Conservation (phyloP, 208 protist species). For the Acanthamoeba culbertsoni region DNA sequence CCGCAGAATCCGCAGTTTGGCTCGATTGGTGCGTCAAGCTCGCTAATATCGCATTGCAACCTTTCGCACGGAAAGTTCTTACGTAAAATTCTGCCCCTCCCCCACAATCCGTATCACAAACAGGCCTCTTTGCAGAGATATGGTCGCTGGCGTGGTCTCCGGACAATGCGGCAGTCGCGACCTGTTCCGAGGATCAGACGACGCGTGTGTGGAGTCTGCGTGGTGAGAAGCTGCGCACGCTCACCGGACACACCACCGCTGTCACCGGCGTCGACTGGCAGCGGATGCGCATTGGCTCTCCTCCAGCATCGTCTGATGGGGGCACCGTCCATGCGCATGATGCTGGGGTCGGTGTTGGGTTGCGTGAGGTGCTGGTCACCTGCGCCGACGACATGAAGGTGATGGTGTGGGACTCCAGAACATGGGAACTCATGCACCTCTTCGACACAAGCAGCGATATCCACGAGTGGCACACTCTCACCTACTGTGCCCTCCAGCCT, state of each 20-base stretch:
- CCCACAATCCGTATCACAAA: neutral
- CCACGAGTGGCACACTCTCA: constrained; percentile 41
- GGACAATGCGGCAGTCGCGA: neutral
- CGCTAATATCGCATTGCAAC: neutral
- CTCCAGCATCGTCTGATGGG: neutral
- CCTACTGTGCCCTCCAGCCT: neutral
- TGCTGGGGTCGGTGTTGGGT: neutral
- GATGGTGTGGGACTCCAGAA: neutral
- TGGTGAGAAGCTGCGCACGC: neutral
- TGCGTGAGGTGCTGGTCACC: neutral
- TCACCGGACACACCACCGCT: neutral
- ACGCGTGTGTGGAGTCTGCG: neutral
- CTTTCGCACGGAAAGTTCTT: too few relatives aligned
- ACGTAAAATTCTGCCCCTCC: too few relatives aligned
- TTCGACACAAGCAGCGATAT: neutral
- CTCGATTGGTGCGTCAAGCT: neutral
- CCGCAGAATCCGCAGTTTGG: constrained; percentile 42
- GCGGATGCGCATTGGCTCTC: neutral
- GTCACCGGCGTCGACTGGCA: constrained; percentile 36
- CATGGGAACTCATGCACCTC: constrained; percentile 10
- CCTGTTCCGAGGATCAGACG: constrained; percentile 15
- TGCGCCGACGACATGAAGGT: neutral
- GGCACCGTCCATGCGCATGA: neutral
- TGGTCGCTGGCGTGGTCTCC: constrained; percentile 41
- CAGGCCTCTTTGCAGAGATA: constrained; percentile 23